Evolutionary conservation across 2,329 filamentous ascomycete genomes (phyloP), one percentile per base, ranked within the genome.

Genomic region (Juglanconis sp.): DNA sequence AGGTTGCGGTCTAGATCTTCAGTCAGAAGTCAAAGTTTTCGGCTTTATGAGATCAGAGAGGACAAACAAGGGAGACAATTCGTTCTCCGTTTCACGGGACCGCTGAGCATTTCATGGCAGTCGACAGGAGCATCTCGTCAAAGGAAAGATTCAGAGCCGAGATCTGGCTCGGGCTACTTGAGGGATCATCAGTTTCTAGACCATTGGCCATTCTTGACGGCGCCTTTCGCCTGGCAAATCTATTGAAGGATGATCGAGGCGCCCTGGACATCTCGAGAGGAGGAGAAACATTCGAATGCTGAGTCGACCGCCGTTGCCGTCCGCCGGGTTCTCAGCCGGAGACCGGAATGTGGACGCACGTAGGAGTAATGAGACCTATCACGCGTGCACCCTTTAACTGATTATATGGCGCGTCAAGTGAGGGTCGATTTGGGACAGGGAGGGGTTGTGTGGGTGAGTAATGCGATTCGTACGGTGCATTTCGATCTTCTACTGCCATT

Each of bases 331-430:
- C 35, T 48, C 49, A 31, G 17, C 24, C 15, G 3, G 42, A 34
- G 11, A 30, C 49, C 60, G 60, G 61, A 63, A 63, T 57, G 61
- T 48, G 34, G 13, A 55, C 46, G 52, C 30, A 44, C 40, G 40
- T 13, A 56, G 38, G 38, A 56, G 30, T 31, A 56, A n/a, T 24
- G 13, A 61, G 54, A 35, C 38, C 38, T 42, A 48, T 17, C 11
- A 17, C 56, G 46, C 54, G 59, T 49, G 61, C 50, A 49, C 49
- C 7, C 38, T 63, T 55, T 61, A 61, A 63, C 57, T 63, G 61
- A 54, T 34, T 44, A 57, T 53, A 34, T n/a, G 35, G 51, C 24
- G 31, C 47, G 47, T 47, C 40, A 53, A 36, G 53, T 17, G 24
- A 48, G 30, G 42, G 13, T 24, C 35, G 24, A 11, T 17, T 15